These are phyloP conservation scores for Ophiocordyceps camponoti-leonardi DNA, from an alignment of 2,329 filamentous ascomycete genomes.

Conservation along the genomic window DNA sequence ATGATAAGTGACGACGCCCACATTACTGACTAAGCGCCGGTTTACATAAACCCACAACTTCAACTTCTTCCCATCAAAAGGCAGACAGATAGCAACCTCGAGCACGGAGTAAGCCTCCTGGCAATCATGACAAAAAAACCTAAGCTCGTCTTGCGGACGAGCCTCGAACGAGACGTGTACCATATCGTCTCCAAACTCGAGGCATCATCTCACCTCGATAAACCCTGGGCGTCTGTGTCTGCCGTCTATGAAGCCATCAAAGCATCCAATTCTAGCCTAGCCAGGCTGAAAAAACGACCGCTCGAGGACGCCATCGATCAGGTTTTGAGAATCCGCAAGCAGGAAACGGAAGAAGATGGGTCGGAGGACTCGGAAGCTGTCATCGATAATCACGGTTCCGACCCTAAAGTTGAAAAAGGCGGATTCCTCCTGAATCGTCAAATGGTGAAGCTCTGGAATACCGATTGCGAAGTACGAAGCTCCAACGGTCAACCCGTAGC, in stretches of 20 bases:
- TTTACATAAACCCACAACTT: too few relatives aligned
- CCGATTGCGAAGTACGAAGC: conserved; percentile 2
- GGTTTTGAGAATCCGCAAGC: conserved; percentile 56
- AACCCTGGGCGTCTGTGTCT: conserved; percentile 29
- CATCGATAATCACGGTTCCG: conserved; percentile 21
- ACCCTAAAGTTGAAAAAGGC: conserved; percentile 12
- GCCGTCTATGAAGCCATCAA: conserved; percentile 67
- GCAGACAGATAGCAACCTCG: too few relatives aligned
- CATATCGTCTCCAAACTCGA: conserved; percentile 63
- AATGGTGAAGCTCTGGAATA: conserved; percentile 22
- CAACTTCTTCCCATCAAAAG: too few relatives aligned
- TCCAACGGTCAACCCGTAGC: conserved; percentile 8
- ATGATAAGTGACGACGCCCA: too few relatives aligned
- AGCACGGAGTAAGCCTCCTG: too few relatives aligned
- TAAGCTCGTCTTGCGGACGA: conserved; percentile 8
- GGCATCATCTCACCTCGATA: conserved; percentile 35
- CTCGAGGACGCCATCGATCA: conserved; percentile 77
- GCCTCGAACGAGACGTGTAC: conserved; percentile 56
- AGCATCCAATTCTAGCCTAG: conserved; percentile 71
- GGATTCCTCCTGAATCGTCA: conserved; percentile 24
- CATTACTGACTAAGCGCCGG: too few relatives aligned
- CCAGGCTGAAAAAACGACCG: conserved; percentile 62
- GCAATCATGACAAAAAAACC: neutral
- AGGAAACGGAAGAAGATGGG: conserved; percentile 42
- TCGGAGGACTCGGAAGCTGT: conserved; percentile 33